Base-by-base conservation (phyloP, 805 yeast genomes). In the Tetrapisispora phaffii region DNA sequence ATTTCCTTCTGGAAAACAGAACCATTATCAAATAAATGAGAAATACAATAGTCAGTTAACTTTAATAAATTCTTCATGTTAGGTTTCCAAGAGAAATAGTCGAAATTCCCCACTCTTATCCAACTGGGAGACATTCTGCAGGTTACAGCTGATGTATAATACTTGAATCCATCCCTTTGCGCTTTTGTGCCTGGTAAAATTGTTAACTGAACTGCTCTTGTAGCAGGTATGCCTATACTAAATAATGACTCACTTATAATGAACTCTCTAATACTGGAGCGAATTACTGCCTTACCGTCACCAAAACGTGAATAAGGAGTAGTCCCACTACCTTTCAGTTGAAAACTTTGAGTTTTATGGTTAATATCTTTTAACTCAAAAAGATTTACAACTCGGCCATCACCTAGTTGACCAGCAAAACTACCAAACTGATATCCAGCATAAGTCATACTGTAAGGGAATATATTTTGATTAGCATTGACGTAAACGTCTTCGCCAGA, bases 381-480 rank as follows among this genome's bases (percentile, higher is more conserved):
- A 38, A 90, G 66, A 56, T 84, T 86, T 7, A 81, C 75, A 1
- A 87, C 96, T 48, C 98, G 69, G 1, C 98, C 98, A 62, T 90
- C 98, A 7, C 98, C 98, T 49, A 90, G 68, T 62, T 93, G 98
- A 2, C 97, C 97, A 0, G 97, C 97, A 77, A 90, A 90, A 51
- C 77, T 78, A 2, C 98, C 97, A 69, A 93, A 90, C 59, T 90
- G 98, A 73, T 82, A 87, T 1, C 98, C 98, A 1, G 97, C 96
- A 63, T 90, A 90, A 0, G 90, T 85, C 62, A 84, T 89, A 12
- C 96, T 77, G 63, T 84, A 90, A 0, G 98, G 97, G 52, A 77
- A 77, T 1, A 83, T 73, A 6, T 59, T 56, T 8, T 57, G 57
- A 5, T 24, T 16, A 12, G 17, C 16, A 28, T 71, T 69, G 16